phyloP scores from a whole-genome alignment of 2,329 filamentous ascomycete genomes.

The Xylaria sp. region DNA sequence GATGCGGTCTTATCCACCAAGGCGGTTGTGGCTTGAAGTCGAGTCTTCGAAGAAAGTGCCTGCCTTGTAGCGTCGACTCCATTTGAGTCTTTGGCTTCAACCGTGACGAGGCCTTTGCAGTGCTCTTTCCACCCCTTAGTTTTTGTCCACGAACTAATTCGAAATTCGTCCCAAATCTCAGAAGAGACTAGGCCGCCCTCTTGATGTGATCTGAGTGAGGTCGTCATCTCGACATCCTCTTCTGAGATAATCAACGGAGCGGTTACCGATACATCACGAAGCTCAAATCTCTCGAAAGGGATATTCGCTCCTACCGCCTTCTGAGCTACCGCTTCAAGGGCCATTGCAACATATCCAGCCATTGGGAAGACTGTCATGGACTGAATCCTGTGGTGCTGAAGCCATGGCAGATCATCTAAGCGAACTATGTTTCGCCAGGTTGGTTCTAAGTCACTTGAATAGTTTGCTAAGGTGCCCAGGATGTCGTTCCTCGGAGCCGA shows the following conservation, averaged over 20 bases:
- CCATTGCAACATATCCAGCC: constrained; percentile 64
- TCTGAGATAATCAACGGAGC: constrained; percentile 61
- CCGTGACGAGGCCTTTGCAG: constrained; percentile 63
- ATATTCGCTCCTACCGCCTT: constrained; percentile 45
- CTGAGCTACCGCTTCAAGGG: constrained; percentile 59
- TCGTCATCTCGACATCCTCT: constrained; percentile 62
- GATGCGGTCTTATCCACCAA: constrained; percentile 48
- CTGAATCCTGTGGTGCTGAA: constrained; percentile 68
- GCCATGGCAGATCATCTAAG: constrained; percentile 65
- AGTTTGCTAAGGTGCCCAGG: constrained; percentile 58
- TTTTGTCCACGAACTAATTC: constrained; percentile 64
- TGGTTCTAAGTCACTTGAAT: constrained; percentile 58
- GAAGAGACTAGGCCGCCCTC: constrained; percentile 57
- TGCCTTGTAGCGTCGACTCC: constrained; percentile 55
- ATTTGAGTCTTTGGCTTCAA: constrained; percentile 53
- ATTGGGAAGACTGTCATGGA: constrained; percentile 66
- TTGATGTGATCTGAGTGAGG: constrained; percentile 57
- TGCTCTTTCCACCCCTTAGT: constrained; percentile 68
- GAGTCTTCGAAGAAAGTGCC: constrained; percentile 45
- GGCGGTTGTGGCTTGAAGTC: constrained; percentile 48
- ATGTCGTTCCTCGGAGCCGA: constrained; percentile 57
- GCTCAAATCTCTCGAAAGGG: constrained; percentile 57
- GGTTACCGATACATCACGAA: constrained; percentile 60
- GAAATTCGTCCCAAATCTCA: constrained; percentile 66
- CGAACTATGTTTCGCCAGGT: constrained; percentile 62